Evolutionary conservation across 2,329 filamentous ascomycete species (phyloP).

Genomic region (Exophiala sp.): DNA sequence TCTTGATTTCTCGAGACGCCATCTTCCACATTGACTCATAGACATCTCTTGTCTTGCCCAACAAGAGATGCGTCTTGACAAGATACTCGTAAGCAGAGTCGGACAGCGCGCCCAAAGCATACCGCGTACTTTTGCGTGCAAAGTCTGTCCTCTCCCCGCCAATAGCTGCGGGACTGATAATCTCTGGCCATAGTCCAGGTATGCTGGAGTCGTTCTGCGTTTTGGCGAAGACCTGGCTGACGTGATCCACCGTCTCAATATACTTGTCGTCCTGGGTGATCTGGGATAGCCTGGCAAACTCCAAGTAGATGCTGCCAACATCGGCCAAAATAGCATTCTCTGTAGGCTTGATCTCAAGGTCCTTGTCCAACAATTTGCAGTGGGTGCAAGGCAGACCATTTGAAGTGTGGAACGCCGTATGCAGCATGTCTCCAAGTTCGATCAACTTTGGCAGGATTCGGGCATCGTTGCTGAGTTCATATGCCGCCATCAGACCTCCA

Average conservation of each 20-base stretch:
- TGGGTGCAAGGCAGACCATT: conserved; percentile 28
- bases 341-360: not conserved
- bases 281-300: conserved; percentile 29
- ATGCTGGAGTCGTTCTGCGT: conserved; percentile 30
- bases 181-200: conserved; percentile 38
- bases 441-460: conserved; percentile 50
- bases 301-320: conserved; percentile 18
- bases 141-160: not conserved
- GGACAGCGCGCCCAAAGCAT: conserved; percentile 26
- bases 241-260: conserved; percentile 35
- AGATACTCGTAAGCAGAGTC: conserved; percentile 59
- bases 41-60: not conserved
- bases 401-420: conserved; percentile 39
- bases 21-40: not conserved
- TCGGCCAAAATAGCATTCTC: conserved; percentile 10
- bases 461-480: conserved; percentile 50
- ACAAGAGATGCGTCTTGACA: conserved; percentile 44
- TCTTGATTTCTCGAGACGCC: conserved; percentile 48
- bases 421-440: conserved; percentile 55
- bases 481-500: conserved; percentile 52
- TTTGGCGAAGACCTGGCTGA: conserved; percentile 33
- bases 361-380: conserved; percentile 8
- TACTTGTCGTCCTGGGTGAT: conserved; percentile 37
- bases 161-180: conserved; percentile 20
- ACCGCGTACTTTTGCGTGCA: not conserved